These are phyloP conservation scores for Microbotryomycetes sp. DNA, from an alignment of 1,284 basidiomycete genomes.

Conservation along the genomic window DNA sequence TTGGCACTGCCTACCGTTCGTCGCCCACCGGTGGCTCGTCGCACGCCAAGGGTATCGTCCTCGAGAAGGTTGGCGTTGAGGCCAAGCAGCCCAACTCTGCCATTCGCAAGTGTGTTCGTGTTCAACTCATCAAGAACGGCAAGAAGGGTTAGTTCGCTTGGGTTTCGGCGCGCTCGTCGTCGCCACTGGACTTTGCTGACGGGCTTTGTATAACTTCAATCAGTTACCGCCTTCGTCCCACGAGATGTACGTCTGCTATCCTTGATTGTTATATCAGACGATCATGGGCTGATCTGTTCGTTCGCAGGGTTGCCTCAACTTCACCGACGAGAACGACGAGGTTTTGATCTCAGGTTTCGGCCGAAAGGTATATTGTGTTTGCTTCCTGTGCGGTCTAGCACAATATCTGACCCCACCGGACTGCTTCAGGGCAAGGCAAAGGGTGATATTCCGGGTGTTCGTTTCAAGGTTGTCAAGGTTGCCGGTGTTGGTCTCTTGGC, in stretches of 20 bases:
- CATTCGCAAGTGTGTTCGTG: constrained; percentile 99
- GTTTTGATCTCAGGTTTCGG: constrained; percentile 99
- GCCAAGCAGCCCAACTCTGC: constrained; percentile 99
- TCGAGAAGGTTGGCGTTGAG: constrained; percentile 80
- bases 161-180: constrained; percentile 48
- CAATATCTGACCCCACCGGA: constrained; percentile 99
- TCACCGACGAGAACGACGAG: constrained; percentile 93
- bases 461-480: constrained; percentile 99
- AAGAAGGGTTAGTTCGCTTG: constrained; percentile 60
- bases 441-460: constrained; percentile 81
- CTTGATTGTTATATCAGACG: no score
- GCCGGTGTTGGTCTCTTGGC: constrained; percentile 87
- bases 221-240: constrained; percentile 37
- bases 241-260: no score
- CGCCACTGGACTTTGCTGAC: constrained; percentile 36
- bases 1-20: constrained; percentile 99
- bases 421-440: constrained; percentile 98
- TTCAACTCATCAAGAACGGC: constrained; percentile 99
- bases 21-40: constrained; percentile 99
- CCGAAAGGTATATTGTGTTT: constrained; percentile 78
- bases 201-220: constrained; percentile 4
- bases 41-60: constrained; percentile 99
- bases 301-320: constrained; percentile 89
- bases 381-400: constrained; percentile 89
- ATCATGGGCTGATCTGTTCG: not conserved